Conservation (phyloP, 768 basidiomycete genomes). For the Tricholoma saponaceum region DNA sequence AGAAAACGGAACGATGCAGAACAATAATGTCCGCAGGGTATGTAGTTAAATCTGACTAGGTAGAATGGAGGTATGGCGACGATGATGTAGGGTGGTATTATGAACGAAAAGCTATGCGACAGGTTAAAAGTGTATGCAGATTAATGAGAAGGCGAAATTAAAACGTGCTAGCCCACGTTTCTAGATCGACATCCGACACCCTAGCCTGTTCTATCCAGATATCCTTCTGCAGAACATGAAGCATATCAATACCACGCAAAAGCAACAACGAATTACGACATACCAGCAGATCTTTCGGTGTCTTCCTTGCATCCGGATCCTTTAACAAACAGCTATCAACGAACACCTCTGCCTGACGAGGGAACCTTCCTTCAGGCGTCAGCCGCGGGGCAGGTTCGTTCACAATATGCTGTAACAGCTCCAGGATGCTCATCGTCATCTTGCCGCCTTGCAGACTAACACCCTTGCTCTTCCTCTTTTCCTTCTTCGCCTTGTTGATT, state of each 20-base stretch:
- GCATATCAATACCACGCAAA: slow-evolving; percentile 4
- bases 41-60: neutral
- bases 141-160: slow-evolving; percentile 19
- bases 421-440: slow-evolving; percentile 98
- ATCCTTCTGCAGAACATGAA: slow-evolving; percentile 48
- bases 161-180: slow-evolving; percentile 78
- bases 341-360: slow-evolving; percentile 74
- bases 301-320: slow-evolving; percentile 78
- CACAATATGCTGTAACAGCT: slow-evolving; percentile 95
- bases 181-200: slow-evolving; percentile 62
- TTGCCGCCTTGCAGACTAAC: slow-evolving; percentile 92
- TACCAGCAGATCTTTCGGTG: slow-evolving; percentile 86
- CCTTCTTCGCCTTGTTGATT: slow-evolving; percentile 56
- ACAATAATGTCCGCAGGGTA: neutral
- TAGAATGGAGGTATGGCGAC: neutral
- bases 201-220: slow-evolving; percentile 69
- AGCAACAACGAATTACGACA: slow-evolving; percentile 21
- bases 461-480: slow-evolving; percentile 85
- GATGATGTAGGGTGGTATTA: neutral
- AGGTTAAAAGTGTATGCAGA: neutral
- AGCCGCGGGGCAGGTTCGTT: slow-evolving; percentile 95
- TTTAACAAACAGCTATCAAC: slow-evolving; percentile 89
- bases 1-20: neutral
- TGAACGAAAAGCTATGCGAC: neutral
- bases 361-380: slow-evolving; percentile 66